These are phyloP conservation scores for Populus tomentosa DNA, from an alignment of 441 rosid species.

Conservation along the genomic window DNA sequence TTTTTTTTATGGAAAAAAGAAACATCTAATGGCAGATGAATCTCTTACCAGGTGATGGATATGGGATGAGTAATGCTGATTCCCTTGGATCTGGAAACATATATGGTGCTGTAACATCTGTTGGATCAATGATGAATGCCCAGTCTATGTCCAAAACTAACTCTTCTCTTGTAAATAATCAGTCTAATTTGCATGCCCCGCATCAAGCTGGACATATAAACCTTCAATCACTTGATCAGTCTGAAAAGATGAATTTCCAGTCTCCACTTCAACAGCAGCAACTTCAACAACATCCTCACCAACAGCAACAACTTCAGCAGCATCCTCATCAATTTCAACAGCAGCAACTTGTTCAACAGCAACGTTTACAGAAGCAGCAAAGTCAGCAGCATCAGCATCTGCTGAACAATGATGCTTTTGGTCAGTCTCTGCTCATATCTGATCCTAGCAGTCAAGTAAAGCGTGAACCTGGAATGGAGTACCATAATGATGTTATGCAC, in stretches of 20 bases:
- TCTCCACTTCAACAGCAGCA: conserved; percentile 43
- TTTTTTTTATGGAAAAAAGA: not conserved
- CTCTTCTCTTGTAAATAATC: conserved; percentile 50
- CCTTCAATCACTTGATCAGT: conserved; percentile 42
- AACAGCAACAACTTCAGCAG: conserved; percentile 72
- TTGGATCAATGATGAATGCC: conserved; percentile 57
- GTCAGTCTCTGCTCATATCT: conserved; percentile 53
- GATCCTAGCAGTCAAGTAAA: conserved; percentile 62
- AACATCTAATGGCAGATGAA: conserved; percentile 10
- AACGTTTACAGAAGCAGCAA: conserved; percentile 61
- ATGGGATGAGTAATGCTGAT: conserved; percentile 59
- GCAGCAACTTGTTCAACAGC: conserved; percentile 71
- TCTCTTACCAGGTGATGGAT: conserved; percentile 74
- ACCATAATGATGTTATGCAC: conserved; percentile 45
- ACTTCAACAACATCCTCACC: conserved; percentile 55
- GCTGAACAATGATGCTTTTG: conserved; percentile 49
- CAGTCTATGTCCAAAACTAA: conserved; percentile 65
- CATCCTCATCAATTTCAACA: conserved; percentile 60
- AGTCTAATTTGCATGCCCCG: conserved; percentile 41
- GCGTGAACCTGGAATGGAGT: conserved; percentile 76
- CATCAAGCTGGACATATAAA: conserved; percentile 50
- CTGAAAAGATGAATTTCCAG: conserved; percentile 55
- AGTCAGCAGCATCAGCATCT: conserved; percentile 65
- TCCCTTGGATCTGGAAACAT: conserved; percentile 67
- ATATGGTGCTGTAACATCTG: conserved; percentile 59